Evolutionary conservation across 257 asterid species (phyloP), one percentile per base, ranked within the genome.

Genomic region (Salvia rosmarinus): DNA sequence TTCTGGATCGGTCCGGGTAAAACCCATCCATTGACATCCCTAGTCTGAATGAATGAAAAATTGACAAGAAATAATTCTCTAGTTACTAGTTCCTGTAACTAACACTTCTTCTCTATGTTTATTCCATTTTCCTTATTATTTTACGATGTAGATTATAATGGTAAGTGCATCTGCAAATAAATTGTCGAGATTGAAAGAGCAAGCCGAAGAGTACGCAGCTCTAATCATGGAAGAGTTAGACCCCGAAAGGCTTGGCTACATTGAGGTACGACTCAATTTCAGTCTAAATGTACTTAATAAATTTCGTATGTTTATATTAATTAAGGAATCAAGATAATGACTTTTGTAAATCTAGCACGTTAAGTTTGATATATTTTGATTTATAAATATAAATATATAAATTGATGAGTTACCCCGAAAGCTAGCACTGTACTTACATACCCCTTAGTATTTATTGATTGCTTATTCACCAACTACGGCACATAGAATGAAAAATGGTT

Each of bases 201-300:
- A 93, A 67, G 97, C 98, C 2, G 98, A 89, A 75, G 98, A 93
- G 64, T 93, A 93, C 76, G 97, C 98, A 65, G 98, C 98, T 80
- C 68, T 93, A 72, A 93, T 93, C 39, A 93, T 93, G 98, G 98
- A 93, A 82, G 98, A 93, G 78, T 84, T 93, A 39, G 98, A 93
- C 63, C 98, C 98, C 0, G 98, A 93, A 73, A 74, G 97, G 83
- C 98, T 93, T 52, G 98, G 98, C 83, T 93, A 93, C 86, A 90
- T 93, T 64, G 98, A 93, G 97, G 98, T 93, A 63, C 34, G 65
- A 58, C 11, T 51, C 28, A 0, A 1, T 11, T 23, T 50, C 52
- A 3, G 9, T 30, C 55, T 12, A 12, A n/a, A 3, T 39, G 11
- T 39, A 32, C 3, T 72, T 49, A 16, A 34, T 21, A 9, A 11